Evolutionary conservation across 2,329 filamentous ascomycete genomes (phyloP).

Genomic region (Ascomycota sp.): DNA sequence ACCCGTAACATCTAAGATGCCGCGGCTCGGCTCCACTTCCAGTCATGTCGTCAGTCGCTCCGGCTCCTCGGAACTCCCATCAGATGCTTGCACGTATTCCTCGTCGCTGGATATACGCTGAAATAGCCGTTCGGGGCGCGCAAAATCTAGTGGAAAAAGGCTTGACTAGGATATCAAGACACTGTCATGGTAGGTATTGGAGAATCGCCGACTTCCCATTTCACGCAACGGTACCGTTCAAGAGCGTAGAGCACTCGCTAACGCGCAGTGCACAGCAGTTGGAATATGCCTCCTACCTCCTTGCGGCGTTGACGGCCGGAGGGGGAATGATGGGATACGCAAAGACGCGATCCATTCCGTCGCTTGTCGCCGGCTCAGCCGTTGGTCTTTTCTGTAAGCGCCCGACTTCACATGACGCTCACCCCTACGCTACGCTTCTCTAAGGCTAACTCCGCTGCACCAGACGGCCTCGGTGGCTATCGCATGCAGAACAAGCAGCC

Average conservation of each 20-base stretch:
- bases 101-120: too few relatives aligned
- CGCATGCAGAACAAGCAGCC: slow-evolving; percentile 55
- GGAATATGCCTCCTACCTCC: slow-evolving; percentile 47
- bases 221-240: too few relatives aligned
- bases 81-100: too few relatives aligned
- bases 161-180: neutral
- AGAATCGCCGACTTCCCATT: too few relatives aligned
- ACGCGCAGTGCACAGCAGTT: slow-evolving; percentile 5
- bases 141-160: too few relatives aligned
- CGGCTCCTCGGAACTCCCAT: neutral
- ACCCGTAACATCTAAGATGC: neutral
- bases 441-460: neutral
- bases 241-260: neutral
- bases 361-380: slow-evolving; percentile 62
- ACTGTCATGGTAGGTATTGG: neutral
- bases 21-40: neutral
- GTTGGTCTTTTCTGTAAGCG: slow-evolving; percentile 49
- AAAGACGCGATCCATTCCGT: slow-evolving; percentile 69
- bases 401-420: neutral
- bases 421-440: neutral
- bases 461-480: slow-evolving; percentile 60
- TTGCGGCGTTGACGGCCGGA: slow-evolving; percentile 64
- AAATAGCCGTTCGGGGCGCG: neutral
- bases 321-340: slow-evolving; percentile 78
- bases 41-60: slow-evolving; percentile 3